Evolutionary conservation across 2,329 filamentous ascomycete species (phyloP).

Genomic region (Cercospora citrullina): DNA sequence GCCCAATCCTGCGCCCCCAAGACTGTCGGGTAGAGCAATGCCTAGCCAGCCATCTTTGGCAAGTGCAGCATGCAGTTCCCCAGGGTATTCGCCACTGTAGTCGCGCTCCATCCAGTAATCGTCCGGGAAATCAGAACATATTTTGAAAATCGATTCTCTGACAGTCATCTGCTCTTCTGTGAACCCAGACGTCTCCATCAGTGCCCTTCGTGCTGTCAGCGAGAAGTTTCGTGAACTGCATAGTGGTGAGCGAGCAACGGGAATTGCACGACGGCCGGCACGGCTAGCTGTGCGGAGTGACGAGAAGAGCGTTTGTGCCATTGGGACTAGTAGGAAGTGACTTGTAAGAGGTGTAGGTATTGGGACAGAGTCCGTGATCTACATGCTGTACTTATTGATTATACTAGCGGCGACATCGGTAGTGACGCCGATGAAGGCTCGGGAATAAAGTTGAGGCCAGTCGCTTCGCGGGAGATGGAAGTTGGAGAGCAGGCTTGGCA

Average conservation of each 20-base stretch:
- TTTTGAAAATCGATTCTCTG: conserved; percentile 65
- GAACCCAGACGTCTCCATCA: conserved; percentile 75
- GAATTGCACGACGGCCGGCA: neutral
- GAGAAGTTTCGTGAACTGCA: conserved; percentile 38
- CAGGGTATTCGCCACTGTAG: conserved; percentile 67
- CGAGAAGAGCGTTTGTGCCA: conserved; percentile 27
- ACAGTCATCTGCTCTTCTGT: conserved; percentile 72
- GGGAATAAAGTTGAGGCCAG: conserved; percentile 8
- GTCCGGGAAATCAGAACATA: conserved; percentile 71
- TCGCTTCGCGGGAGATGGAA: neutral
- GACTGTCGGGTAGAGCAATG: conserved; percentile 71
- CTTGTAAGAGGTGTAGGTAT: neutral
- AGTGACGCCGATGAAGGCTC: conserved; percentile 2
- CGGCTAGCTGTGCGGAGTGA: conserved; percentile 22
- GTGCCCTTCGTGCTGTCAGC: conserved; percentile 31
- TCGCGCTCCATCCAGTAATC: conserved; percentile 77
- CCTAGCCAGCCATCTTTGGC: conserved; percentile 78
- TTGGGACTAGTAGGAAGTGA: neutral
- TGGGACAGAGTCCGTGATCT: neutral
- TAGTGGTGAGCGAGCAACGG: conserved; percentile 17
- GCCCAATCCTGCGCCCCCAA: conserved; percentile 73
- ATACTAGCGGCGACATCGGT: conserved; percentile 4
- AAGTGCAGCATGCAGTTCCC: conserved; percentile 71
- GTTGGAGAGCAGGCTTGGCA: neutral
- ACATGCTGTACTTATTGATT: neutral